Base-by-base conservation (phyloP, 306 rosid species). In the Cicer chorassanicum region DNA sequence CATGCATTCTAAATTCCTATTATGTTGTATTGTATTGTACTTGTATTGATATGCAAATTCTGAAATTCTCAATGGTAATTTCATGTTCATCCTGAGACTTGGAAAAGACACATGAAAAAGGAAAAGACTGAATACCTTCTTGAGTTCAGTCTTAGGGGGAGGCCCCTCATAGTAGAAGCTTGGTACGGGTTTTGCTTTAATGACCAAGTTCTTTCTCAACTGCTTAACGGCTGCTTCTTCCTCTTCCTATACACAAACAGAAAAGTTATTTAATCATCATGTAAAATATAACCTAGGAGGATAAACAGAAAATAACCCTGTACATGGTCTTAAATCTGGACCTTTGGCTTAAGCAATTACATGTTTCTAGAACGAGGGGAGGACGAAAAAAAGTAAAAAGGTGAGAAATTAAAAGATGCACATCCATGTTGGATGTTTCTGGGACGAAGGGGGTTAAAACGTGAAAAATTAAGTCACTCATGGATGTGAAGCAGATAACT, bases 111-210 rank as follows among this genome's bases (percentile, higher is more conserved):
- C 12, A 21, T 6, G 39, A 36, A 68, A 41, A 49, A 21, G 36
- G 53, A 34, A 78, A 70, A 81, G 50, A 36, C 66, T 60, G 16
- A 6, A 46, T 81, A 95, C 99, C 98, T 92, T 95, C 89, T 90
- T 95, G 68, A 82, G 92, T 77, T 85, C 97, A 51, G 45, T 29
- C 91, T 82, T 95, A 16, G 96, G 96, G 54, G 99, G 98, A 75
- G 98, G 97, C 1, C 82, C 87, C 79, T 95, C 93, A 36, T 95
- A 95, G 79, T 92, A 92, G 88, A 95, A 95, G 83, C 79, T 92
- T 57, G 99, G 99, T 4, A 95, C 96, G 24, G 99, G 98, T 4
- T 92, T 95, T 74, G 99, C 99, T 84, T 87, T 95, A 72, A 95
- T 78, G 78, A 95, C 91, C 89, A 95, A 83, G 75, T 70, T 82